Conservation (phyloP, 129 eudicot species). For the Flaveria ramosissima region DNA sequence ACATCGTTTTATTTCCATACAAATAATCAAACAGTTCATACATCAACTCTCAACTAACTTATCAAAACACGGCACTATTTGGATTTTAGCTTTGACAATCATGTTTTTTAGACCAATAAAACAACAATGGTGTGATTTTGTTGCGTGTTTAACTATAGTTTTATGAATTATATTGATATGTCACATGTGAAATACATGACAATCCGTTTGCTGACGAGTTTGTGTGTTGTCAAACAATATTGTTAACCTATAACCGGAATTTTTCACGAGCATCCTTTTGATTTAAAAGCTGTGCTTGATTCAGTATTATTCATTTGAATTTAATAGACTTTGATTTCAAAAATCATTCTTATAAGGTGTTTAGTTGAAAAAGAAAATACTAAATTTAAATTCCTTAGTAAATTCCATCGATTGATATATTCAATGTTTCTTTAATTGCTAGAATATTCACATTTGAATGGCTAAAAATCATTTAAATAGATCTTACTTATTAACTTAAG, state of each 20-base stretch:
- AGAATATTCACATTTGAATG: no score
- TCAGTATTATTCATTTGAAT: background rate
- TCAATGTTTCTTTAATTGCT: no score
- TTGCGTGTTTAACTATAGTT: background rate
- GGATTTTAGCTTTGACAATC: background rate
- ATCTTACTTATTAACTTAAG: no score
- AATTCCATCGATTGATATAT: no score
- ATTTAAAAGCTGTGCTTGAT: background rate
- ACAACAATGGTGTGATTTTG: slow-evolving; percentile 6
- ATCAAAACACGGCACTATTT: background rate
- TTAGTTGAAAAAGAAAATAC: no score
- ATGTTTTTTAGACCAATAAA: background rate
- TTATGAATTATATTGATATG: background rate
- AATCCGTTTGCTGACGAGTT: background rate
- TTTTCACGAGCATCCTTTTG: background rate
- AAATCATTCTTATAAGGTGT: no score
- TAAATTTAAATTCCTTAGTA: no score
- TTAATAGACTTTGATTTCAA: background rate
- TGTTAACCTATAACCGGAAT: background rate
- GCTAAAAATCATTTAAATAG: no score
- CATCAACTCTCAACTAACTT: slow-evolving; percentile 11
- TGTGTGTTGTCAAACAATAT: background rate
- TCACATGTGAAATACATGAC: slow-evolving; percentile 3
- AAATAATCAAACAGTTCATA: background rate
- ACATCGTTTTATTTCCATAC: background rate